Evolutionary conservation across 1,284 basidiomycete species (phyloP).

Genomic region (Ceratobasidium sp.): DNA sequence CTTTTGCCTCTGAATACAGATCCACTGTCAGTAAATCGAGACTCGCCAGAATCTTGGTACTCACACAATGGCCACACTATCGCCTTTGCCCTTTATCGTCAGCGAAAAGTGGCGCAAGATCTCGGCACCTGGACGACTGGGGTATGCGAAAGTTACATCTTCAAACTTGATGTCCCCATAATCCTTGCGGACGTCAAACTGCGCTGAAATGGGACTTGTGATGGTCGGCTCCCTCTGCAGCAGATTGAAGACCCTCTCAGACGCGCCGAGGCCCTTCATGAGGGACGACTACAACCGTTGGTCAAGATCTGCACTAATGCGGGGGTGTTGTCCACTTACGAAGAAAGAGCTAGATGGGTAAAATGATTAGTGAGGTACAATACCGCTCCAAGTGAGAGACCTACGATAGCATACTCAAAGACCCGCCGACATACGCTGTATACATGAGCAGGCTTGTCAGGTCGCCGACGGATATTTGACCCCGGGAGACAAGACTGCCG

Average conservation of each 20-base stretch:
- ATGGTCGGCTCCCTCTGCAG: conserved; percentile 84
- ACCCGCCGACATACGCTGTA: conserved; percentile 88
- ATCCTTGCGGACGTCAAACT: conserved; percentile 53
- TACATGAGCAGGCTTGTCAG: conserved; percentile 92
- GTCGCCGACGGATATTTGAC: conserved; percentile 90
- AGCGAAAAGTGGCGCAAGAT: conserved; percentile 84
- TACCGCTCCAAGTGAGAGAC: conserved; percentile 51
- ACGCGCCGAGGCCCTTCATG: conserved; percentile 93
- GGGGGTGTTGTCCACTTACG: conserved; percentile 56
- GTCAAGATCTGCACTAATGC: neutral
- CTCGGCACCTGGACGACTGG: conserved; percentile 78
- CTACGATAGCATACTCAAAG: conserved; percentile 82
- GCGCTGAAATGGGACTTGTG: conserved; percentile 57
- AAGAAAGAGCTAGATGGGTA: conserved; percentile 63
- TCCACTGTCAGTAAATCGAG: neutral
- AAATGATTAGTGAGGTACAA: neutral
- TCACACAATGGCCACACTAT: conserved; percentile 91
- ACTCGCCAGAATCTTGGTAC: conserved; percentile 54
- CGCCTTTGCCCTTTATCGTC: conserved; percentile 75
- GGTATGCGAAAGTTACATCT: conserved; percentile 86
- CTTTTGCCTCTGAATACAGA: conserved; percentile 74
- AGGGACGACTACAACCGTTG: conserved; percentile 70
- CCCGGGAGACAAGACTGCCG: conserved; percentile 88
- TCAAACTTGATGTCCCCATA: conserved; percentile 82
- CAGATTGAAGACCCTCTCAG: conserved; percentile 91